Evolutionary conservation across 345 rosid genomes (phyloP).

Genomic region (Linum tenue): DNA sequence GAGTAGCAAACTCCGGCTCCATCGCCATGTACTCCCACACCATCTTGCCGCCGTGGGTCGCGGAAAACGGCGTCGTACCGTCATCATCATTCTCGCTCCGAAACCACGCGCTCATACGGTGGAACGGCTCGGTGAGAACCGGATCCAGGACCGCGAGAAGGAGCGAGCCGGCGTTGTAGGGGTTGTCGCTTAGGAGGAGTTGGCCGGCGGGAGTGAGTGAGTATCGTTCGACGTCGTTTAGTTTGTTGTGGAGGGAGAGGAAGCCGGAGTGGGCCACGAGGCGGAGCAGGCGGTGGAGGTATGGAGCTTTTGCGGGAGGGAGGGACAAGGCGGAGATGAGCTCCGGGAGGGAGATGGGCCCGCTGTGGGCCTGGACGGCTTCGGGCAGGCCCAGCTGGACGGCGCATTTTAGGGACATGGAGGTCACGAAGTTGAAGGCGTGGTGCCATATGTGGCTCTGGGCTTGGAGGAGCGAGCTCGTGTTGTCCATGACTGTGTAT

Average conservation of each 20-base stretch:
- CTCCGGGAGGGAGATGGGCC: conserved; percentile 15
- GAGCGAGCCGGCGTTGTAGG: neutral
- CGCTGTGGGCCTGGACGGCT: conserved; percentile 2
- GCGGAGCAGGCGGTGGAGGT: conserved; percentile 17
- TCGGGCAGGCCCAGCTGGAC: conserved; percentile 19
- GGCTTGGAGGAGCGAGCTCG: conserved; percentile 10
- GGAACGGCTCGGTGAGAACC: neutral
- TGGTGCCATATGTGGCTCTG: conserved; percentile 16
- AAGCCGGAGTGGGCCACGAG: conserved; percentile 15
- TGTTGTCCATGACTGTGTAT: neutral
- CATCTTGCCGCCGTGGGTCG: neutral
- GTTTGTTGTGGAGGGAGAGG: neutral
- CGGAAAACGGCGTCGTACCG: neutral
- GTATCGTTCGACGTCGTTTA: neutral
- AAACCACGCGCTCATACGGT: conserved; percentile 1
- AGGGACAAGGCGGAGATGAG: conserved; percentile 9
- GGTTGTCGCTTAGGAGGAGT: neutral
- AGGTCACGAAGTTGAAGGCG: conserved; percentile 13
- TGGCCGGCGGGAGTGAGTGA: neutral
- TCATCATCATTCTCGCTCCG: neutral
- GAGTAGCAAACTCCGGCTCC: neutral
- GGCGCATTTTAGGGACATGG: conserved; percentile 19
- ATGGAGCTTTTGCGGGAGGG: conserved; percentile 3
- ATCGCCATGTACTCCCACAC: neutral
- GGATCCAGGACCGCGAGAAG: neutral